Base-by-base conservation (phyloP, 2,329 filamentous ascomycete genomes). In the Diaporthe destruens region DNA sequence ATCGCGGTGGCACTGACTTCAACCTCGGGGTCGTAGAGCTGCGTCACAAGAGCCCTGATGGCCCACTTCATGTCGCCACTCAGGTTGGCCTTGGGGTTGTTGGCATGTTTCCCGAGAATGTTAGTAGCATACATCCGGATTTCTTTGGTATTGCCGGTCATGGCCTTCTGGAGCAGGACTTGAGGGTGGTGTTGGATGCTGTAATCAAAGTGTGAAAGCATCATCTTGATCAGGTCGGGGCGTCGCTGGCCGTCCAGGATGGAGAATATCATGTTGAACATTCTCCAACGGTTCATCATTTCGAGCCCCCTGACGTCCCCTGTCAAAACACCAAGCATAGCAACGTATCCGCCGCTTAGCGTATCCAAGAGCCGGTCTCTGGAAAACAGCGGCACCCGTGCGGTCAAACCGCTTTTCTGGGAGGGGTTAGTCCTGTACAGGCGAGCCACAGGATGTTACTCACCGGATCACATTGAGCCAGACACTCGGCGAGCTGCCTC, bases 1-100 rank as follows among this genome's bases (percentile, higher is more conserved):
- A 99, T 95, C 0, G 96, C 96, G 18, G 96, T 94, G 75, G 97
- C 94, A 80, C 96, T 98, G 0, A 99, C 96, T 77, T 98, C 95
- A 23, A 99, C 93, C 77, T 99, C 96, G 0, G 96, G 96, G 79
- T 99, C 96, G 80, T 99, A 99, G 5, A 99, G 87, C 79, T 99
- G 96, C 1, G 96, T 98, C n/a, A 98, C 95, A n/a, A 99, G 89
- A 53, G 98, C 87, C 78, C 95, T 93, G 71, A 99, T 97, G 3
- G 97, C 96, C 96, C 96, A 99, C 81, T 97, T 96, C 0, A 95
- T 94, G 79, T 95, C 92, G 29, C 74, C 85, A 81, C 34, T 81
- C 80, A n/a, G 81, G 6, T 80, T 78, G 56, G 83, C 78, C 49
- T 82, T 81, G 51, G 87, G 86, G 25, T 86, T 84, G 51, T 88